phyloP scores from a whole-genome alignment of 441 rosid species.

The Rhodomyrtus psidioides region DNA sequence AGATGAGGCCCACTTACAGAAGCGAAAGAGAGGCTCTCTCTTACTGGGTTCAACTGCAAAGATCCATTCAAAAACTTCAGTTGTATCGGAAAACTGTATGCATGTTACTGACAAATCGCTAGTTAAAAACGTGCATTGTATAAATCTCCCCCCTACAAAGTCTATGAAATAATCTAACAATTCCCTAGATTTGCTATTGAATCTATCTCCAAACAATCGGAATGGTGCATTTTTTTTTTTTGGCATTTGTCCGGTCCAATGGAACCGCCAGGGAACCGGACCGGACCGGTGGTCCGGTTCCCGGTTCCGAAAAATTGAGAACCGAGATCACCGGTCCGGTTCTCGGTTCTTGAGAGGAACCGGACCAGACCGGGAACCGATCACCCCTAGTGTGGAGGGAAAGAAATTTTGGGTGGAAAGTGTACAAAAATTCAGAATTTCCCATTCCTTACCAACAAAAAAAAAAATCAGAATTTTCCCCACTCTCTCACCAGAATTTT shows the following conservation, averaged over 20 bases:
- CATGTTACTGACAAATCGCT: neutral
- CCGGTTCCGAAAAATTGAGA: too few species aligned
- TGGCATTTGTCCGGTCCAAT: too few species aligned
- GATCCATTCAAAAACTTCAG: neutral
- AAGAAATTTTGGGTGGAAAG: neutral
- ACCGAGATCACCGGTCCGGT: too few species aligned
- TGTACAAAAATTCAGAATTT: neutral
- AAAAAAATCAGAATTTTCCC: too few species aligned
- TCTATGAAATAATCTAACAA: neutral
- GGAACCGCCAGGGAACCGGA: too few species aligned
- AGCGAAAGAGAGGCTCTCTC: slow-evolving; percentile 39
- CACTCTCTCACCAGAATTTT: neutral
- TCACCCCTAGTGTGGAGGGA: too few species aligned
- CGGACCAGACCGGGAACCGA: too few species aligned
- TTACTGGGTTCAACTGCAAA: slow-evolving; percentile 34
- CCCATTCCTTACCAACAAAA: too few species aligned
- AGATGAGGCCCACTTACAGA: slow-evolving; percentile 68
- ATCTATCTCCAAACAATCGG: neutral
- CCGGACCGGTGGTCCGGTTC: too few species aligned
- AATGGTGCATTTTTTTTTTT: too few species aligned
- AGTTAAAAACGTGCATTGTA: neutral
- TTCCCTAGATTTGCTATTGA: neutral
- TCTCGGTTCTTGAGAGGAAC: too few species aligned
- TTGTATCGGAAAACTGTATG: neutral
- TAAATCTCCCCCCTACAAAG: neutral